phyloP scores from a whole-genome alignment of 2,329 filamentous ascomycete species.

The Colletotrichum karsti region DNA sequence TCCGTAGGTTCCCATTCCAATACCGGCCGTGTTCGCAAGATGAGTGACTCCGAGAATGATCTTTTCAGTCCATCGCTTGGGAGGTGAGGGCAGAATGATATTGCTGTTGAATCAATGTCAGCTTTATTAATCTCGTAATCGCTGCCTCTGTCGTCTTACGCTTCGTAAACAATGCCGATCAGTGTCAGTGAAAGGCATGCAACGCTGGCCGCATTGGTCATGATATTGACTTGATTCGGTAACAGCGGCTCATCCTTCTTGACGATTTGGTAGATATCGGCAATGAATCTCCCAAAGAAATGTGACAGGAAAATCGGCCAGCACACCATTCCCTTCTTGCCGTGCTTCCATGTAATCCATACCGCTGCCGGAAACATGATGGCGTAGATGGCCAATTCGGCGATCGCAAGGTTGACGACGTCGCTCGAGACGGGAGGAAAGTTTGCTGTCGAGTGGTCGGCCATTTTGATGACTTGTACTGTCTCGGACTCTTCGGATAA shows the following conservation, averaged over 20 bases:
- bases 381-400: constrained; percentile 33
- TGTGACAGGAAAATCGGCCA: constrained; percentile 38
- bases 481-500: background rate
- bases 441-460: background rate
- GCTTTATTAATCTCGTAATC: background rate
- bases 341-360: constrained; percentile 38
- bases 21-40: constrained; percentile 33
- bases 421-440: constrained; percentile 16
- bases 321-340: constrained; percentile 39
- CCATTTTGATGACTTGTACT: background rate
- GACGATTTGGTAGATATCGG: constrained; percentile 35
- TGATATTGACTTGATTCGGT: constrained; percentile 33
- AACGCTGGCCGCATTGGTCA: constrained; percentile 37
- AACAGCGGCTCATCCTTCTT: constrained; percentile 31
- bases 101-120: constrained; percentile 19
- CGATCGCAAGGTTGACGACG: constrained; percentile 29
- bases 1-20: constrained; percentile 30
- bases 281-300: constrained; percentile 33
- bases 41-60: constrained; percentile 34
- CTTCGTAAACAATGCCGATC: constrained; percentile 38
- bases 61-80: constrained; percentile 30
- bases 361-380: constrained; percentile 29
- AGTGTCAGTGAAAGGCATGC: constrained; percentile 35
- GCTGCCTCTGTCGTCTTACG: no score
- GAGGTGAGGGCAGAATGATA: constrained; percentile 29